These are phyloP conservation scores for Paraphysoderma sedebokerense DNA, from an alignment of 371 early-diverging fungal genomes.

Conservation along the genomic window DNA sequence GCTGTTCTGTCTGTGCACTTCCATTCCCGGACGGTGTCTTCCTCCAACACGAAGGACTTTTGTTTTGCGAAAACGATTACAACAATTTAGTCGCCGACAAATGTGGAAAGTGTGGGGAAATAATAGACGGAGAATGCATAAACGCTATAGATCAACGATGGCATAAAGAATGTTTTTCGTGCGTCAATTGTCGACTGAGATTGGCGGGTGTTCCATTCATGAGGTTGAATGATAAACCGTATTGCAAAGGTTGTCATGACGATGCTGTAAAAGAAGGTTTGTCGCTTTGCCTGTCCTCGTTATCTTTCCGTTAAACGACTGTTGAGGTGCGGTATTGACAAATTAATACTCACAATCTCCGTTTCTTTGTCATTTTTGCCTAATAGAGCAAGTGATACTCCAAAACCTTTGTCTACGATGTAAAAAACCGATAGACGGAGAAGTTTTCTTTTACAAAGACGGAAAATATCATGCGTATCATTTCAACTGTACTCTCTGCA, in stretches of 20 bases:
- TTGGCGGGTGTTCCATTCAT: conserved; percentile 11
- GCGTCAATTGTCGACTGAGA: conserved; percentile 15
- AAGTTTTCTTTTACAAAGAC: background rate
- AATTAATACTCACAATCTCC: background rate
- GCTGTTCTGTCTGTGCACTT: conserved; percentile 12
- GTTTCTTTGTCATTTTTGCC: background rate
- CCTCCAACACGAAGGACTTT: conserved; percentile 14
- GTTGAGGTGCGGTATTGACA: background rate
- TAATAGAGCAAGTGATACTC: conserved; percentile 4
- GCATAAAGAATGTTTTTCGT: conserved; percentile 21
- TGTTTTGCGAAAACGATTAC: conserved; percentile 22
- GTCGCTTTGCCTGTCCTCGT: background rate
- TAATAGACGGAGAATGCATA: conserved; percentile 17
- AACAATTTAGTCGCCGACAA: background rate
- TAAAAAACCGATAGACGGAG: conserved; percentile 12
- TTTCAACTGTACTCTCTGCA: conserved; percentile 18
- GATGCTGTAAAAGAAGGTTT: conserved; percentile 11
- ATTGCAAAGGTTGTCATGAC: conserved; percentile 16
- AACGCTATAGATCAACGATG: conserved; percentile 21
- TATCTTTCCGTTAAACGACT: background rate
- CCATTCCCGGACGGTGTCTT: conserved; percentile 20
- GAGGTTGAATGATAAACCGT: conserved; percentile 17
- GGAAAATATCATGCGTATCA: conserved; percentile 18
- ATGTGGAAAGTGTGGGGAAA: conserved; percentile 21
- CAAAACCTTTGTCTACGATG: conserved; percentile 15